These are phyloP conservation scores for Antitrichia curtipendula DNA, from an alignment of 225 moss, liverwort and hornwort species.

Conservation along the genomic window DNA sequence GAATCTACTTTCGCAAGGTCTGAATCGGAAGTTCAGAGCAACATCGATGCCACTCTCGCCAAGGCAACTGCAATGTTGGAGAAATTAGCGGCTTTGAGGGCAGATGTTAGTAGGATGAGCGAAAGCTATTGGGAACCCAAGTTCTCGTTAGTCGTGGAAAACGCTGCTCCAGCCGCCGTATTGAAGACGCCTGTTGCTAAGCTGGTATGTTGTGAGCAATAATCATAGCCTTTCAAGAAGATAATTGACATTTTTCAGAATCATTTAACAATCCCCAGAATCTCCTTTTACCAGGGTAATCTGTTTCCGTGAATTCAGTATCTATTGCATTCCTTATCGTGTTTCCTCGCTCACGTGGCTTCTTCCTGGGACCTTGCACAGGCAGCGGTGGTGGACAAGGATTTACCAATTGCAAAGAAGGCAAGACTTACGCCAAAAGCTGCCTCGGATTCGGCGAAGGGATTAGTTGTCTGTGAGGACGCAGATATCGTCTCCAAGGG, in stretches of 20 bases:
- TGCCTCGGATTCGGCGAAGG: neutral
- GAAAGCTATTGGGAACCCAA: conserved; percentile 17
- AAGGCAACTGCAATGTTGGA: conserved; percentile 19
- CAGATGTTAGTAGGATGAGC: conserved; percentile 11
- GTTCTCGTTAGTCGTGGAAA: neutral
- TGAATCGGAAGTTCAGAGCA: conserved; percentile 7
- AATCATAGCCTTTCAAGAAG: neutral
- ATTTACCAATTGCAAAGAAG: conserved; percentile 26
- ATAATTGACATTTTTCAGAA: neutral
- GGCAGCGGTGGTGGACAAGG: conserved; percentile 2
- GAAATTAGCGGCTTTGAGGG: conserved; percentile 19
- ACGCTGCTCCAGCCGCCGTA: neutral
- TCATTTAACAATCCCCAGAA: too few relatives aligned
- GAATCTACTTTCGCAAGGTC: neutral
- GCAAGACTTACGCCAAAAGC: neutral
- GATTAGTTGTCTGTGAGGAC: conserved; percentile 12
- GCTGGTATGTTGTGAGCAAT: neutral
- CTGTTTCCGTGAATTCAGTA: neutral
- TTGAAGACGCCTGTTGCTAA: neutral
- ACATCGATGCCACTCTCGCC: conserved; percentile 21
- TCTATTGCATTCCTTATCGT: neutral
- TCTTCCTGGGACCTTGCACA: neutral
- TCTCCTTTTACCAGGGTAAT: neutral
- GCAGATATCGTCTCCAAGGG: neutral
- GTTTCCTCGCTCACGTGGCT: neutral